Percentiles rank a stretch among this genome's conserved stretches.
These are phyloP conservation scores for Knoxia roxburghii DNA, from an alignment of 257 asterid species.

Conservation along the genomic window DNA sequence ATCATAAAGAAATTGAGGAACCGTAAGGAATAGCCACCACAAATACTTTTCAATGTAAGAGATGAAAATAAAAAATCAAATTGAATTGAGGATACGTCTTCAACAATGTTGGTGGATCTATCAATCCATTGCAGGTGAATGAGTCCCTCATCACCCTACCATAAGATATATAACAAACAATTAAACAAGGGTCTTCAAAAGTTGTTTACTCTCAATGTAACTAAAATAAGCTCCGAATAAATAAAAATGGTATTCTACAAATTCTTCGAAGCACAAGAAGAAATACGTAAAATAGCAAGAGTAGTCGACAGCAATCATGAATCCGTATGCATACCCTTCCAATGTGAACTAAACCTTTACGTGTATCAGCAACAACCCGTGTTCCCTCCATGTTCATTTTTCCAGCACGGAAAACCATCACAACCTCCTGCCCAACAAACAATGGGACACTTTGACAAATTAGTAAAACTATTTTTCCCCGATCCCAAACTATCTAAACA, in stretches of 20 bases:
- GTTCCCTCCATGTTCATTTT: constrained; percentile 85
- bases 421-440: constrained; percentile 47
- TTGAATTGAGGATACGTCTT: constrained; percentile 74
- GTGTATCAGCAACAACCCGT: constrained; percentile 74
- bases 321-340: constrained; percentile 64
- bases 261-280: not conserved
- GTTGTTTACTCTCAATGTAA: not conserved
- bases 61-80: constrained; percentile 3
- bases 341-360: constrained; percentile 83
- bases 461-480: not conserved
- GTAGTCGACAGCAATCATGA: not conserved
- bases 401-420: constrained; percentile 93
- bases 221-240: not conserved
- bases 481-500: not conserved
- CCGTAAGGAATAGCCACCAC: constrained; percentile 8
- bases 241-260: not conserved
- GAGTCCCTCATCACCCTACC: constrained; percentile 87
- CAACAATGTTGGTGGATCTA: constrained; percentile 53
- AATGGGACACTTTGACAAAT: constrained; percentile 6
- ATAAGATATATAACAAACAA: constrained; percentile 16
- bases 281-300: constrained; percentile 8
- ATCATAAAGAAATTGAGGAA: not conserved
- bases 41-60: constrained; percentile 7
- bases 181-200: not conserved
- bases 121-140: constrained; percentile 91